A percentile compares a stretch with the other conserved stretches of the same genome.
Conservation (phyloP, 805 yeast genomes). For the Yarrowia yakushimensis region DNA sequence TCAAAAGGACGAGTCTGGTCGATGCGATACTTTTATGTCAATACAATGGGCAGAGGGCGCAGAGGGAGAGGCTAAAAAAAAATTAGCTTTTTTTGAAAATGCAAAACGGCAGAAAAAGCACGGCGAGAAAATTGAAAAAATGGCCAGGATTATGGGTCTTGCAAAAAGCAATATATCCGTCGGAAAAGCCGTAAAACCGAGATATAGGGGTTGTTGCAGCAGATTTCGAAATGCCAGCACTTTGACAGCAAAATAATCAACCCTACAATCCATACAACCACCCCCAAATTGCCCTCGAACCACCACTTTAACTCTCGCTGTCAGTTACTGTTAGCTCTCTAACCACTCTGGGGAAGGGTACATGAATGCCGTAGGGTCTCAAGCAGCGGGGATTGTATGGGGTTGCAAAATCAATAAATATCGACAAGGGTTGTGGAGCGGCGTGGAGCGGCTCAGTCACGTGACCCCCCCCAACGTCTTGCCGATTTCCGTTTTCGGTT, state of each 20-base stretch:
- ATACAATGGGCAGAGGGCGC: neutral
- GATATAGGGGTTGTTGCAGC: no score
- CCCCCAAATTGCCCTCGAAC: neutral
- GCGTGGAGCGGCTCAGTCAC: no score
- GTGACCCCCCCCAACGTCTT: no score
- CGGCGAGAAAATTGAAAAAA: neutral
- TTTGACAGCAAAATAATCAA: no score
- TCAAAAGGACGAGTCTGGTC: neutral
- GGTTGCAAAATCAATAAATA: neutral
- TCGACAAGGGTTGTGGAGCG: no score
- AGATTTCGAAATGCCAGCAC: no score
- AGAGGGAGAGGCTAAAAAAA: neutral
- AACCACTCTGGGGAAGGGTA: neutral
- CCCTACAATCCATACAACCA: no score
- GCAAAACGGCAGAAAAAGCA: neutral
- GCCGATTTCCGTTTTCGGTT: no score
- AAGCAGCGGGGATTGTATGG: neutral
- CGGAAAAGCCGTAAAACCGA: no score
- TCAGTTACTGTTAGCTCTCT: constrained; percentile 10
- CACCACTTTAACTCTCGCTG: constrained; percentile 1
- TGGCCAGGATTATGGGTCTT: no score
- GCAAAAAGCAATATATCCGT: no score
- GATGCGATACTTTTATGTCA: constrained; percentile 1
- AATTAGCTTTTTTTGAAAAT: neutral
- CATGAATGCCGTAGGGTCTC: neutral